phyloP scores from a whole-genome alignment of 176 grass and related monocot species.

The Hsuehochloa calcarea region DNA sequence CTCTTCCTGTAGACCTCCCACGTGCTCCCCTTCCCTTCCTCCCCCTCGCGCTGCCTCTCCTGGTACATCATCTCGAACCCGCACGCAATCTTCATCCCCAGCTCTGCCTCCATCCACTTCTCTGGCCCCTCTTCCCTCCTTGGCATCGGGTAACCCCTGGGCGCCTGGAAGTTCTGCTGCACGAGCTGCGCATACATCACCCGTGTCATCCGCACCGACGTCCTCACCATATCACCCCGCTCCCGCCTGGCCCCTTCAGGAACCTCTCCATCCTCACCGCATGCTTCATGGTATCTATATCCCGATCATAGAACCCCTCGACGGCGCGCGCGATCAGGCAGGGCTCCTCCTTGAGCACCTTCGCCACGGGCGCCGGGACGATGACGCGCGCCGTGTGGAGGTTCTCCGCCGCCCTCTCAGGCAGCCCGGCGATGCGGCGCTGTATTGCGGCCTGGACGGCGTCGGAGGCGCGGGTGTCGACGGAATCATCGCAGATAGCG shows the following conservation, averaged over 20 bases:
- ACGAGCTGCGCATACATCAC: constrained; percentile 89
- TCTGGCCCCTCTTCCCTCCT: constrained; percentile 59
- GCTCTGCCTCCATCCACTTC: constrained; percentile 70
- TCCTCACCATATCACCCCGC: constrained; percentile 67
- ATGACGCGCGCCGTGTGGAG: constrained; percentile 58
- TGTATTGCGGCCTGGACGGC: constrained; percentile 58
- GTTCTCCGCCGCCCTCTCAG: constrained; percentile 64
- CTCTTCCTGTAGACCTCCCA: constrained; percentile 82
- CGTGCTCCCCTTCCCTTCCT: constrained; percentile 74
- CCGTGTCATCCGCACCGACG: constrained; percentile 65
- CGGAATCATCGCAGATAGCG: constrained; percentile 37
- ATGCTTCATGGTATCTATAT: constrained; percentile 93
- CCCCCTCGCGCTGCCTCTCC: constrained; percentile 53
- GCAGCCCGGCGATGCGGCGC: constrained; percentile 62
- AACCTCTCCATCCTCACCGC: constrained; percentile 85
- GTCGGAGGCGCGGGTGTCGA: constrained; percentile 66
- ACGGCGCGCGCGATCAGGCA: constrained; percentile 68
- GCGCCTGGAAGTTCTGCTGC: constrained; percentile 93
- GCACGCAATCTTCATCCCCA: constrained; percentile 91
- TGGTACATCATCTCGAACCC: constrained; percentile 99
- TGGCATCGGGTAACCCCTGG: constrained; percentile 73
- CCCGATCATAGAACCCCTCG: constrained; percentile 84
- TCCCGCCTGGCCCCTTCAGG: constrained; percentile 54
- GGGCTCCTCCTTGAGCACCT: constrained; percentile 86
- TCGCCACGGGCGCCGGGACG: constrained; percentile 66